Evolutionary conservation across 306 rosid genomes (phyloP), one percentile per base, ranked within the genome.

Genomic region (Sphenostylis stenocarpa): DNA sequence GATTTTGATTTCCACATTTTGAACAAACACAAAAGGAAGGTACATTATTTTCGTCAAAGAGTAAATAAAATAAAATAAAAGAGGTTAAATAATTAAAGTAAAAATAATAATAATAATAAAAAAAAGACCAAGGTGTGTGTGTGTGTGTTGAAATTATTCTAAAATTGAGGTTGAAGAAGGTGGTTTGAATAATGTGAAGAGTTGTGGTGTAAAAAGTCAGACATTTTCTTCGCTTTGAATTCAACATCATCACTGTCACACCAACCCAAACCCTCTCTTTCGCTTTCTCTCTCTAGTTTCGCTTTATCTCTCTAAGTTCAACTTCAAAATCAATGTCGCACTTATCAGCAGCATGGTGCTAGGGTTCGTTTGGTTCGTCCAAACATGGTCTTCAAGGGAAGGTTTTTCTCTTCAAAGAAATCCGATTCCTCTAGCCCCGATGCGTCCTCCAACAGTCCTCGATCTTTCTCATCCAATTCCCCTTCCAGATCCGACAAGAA

Each of bases 371-470:
- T 67, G 26, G 1, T 7, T 1, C 82, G 26, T 6, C 48, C 71
- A 9, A 76, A 72, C 63, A 95, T 95, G 99, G 99, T 92, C 57
- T 95, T 95, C 87, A 95, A 89, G 70, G 97, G 97, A 19, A 87
- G 99, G 71, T 95, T 95, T 86, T 95, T 95, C 88, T 92, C 97
- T 66, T 89, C 93, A 64, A 95, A 91, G 86, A 90, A 88, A 81
- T 92, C 97, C 12, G 97, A 91, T 72, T 82, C 98, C 49, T 90
- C 98, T 29, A 94, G 91, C 75, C 93, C 97, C 16, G 96, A 92
- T 76, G 91, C 86, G 20, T 86, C 97, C 12, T 85, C 86, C 81
- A 88, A 85, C 38, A 89, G 92, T 31, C 97, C 97, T 0, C 87
- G 87, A 66, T 92, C 91, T n/a, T 21, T 88, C 13, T 82, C 92